Conservation (phyloP, 768 basidiomycete species). For the Nidularia pulvinata region DNA sequence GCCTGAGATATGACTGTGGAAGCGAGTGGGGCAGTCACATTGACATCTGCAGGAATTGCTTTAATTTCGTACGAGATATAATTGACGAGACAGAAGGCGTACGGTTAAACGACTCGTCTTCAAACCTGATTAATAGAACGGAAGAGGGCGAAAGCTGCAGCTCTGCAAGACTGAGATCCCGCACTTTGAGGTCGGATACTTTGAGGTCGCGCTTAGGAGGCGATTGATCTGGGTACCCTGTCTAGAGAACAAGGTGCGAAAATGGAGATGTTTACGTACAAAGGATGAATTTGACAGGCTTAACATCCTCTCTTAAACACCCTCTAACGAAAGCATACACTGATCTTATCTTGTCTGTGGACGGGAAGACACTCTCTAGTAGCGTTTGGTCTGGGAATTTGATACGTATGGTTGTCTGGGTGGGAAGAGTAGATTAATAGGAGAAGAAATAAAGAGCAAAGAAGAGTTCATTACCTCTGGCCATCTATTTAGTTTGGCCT, state of each 20-base stretch:
- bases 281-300: slow-evolving; percentile 80
- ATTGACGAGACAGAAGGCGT: slow-evolving; percentile 11
- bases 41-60: slow-evolving; percentile 36
- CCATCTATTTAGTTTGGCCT: slow-evolving; percentile 65
- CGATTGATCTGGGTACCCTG: slow-evolving; percentile 56
- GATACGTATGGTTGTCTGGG: slow-evolving; percentile 79
- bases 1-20: slow-evolving; percentile 55
- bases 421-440: slow-evolving; percentile 1
- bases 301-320: slow-evolving; percentile 71
- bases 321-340: slow-evolving; percentile 85
- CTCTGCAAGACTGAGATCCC: slow-evolving; percentile 64
- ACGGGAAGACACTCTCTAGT: slow-evolving; percentile 78
- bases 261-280: slow-evolving; percentile 46
- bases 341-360: slow-evolving; percentile 75
- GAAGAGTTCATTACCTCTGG: slow-evolving; percentile 52
- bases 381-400: slow-evolving; percentile 81
- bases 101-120: slow-evolving; percentile 74
- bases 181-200: slow-evolving; percentile 74
- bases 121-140: slow-evolving; percentile 74
- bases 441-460: background rate
- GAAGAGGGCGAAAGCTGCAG: slow-evolving; percentile 82
- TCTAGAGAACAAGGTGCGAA: background rate
- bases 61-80: background rate
- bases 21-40: slow-evolving; percentile 64
- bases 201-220: slow-evolving; percentile 85